Evolutionary conservation across 176 grass and related monocot genomes (phyloP).

Genomic region (Musa troglodytarum): DNA sequence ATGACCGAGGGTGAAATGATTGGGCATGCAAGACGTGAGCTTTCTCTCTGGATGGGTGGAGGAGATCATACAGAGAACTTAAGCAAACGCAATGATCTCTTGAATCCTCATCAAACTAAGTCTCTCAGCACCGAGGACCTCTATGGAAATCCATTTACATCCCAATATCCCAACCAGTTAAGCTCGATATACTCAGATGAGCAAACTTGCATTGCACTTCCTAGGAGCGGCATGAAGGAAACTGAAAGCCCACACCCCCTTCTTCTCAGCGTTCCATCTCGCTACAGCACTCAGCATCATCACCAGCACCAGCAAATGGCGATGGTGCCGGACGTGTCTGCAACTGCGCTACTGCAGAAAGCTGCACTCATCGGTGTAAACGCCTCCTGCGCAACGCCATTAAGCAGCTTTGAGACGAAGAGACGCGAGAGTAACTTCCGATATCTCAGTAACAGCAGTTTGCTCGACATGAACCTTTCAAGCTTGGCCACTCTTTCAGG

Average conservation of each 20-base stretch:
- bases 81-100: background rate
- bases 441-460: background rate
- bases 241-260: background rate
- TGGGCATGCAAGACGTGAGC: background rate
- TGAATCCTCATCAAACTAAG: background rate
- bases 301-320: background rate
- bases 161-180: background rate
- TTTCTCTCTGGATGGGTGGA: background rate
- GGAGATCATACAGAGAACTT: background rate
- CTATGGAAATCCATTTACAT: background rate
- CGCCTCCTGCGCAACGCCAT: background rate
- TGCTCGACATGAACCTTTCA: background rate
- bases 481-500: too few relatives aligned
- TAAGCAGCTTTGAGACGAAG: background rate
- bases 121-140: background rate
- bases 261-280: background rate
- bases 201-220: background rate
- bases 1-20: background rate
- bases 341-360: conserved; percentile 1
- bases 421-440: background rate
- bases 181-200: background rate
- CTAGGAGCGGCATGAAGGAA: background rate
- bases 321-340: background rate
- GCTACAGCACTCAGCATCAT: background rate
- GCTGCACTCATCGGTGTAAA: background rate